Base-by-base conservation (phyloP, 1,139 yeast species). In the Suhomyces terraborum region DNA sequence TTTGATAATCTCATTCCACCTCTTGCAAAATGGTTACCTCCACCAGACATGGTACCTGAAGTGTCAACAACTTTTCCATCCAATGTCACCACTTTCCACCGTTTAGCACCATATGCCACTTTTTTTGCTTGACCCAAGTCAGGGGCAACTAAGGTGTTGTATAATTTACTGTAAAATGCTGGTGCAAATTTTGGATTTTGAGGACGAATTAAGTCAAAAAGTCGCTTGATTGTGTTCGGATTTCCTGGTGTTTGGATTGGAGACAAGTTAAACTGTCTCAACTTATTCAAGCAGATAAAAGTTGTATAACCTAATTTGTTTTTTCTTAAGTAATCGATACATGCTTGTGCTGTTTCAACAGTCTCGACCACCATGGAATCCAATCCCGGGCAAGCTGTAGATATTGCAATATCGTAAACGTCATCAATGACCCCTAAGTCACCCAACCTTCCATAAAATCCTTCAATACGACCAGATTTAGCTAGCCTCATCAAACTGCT, bases 21-120 rank as follows among this genome's bases (percentile, higher is more conserved):
- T 39, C 70, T 70, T 12, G 79, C 73, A 12, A 78, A 80, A 34
- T 75, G 69, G 35, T 76, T 79, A 40, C 98, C 98, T 64, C 99
- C 99, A 55, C 99, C 99, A 38, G 95, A 82, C 85, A 94, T 84
- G 1, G 98, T 87, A 63, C 99, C 99, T 2, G 96, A 86, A n/a
- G 85, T 81, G 56, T 91, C 98, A 43, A 94, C 93, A 24, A 93
- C 71, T 53, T 88, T 86, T 22, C 99, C 99, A 62, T 88, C 96
- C 12, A 89, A 64, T 0, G 98, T 88, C 0, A 94, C 98, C 9
- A 91, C 98, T 55, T 95, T 78, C 75, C 81, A 88, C 47, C 96
- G 70, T 48, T 74, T 79, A 3, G 74, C 67, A 2, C 97, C 96
- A 66, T 85, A 93, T 0, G 98, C 98, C 28, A 93, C 95, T 32